A percentile compares a stretch with the other conserved stretches of the same genome.
These are phyloP conservation scores for Apophysomyces sp. DNA, from an alignment of 371 early-diverging fungal species.

Conservation along the genomic window DNA sequence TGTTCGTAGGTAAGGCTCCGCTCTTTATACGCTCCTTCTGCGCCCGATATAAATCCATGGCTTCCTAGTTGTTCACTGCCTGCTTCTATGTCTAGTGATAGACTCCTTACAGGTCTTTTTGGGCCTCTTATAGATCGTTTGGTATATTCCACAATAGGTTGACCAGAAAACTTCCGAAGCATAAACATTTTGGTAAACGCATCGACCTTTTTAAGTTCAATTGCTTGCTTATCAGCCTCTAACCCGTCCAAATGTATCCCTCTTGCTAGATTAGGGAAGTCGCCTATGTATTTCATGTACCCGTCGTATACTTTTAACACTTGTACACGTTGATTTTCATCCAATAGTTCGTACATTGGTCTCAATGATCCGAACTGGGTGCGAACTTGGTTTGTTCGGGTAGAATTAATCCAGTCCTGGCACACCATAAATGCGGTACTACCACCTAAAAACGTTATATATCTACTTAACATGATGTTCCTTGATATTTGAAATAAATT, in stretches of 20 bases:
- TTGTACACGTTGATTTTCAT: background rate
- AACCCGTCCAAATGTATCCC: background rate
- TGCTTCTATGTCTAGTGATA: background rate
- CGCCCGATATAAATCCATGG: background rate
- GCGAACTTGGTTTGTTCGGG: background rate
- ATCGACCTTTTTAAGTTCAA: background rate
- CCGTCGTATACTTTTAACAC: background rate
- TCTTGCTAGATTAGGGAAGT: background rate
- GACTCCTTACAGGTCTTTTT: background rate
- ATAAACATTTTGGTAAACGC: background rate
- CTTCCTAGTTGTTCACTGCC: background rate
- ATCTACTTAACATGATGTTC: no score
- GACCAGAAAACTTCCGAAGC: background rate
- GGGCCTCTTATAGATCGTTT: background rate
- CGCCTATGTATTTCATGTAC: background rate
- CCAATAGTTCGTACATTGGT: background rate
- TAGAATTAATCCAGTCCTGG: background rate
- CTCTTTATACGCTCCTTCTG: background rate
- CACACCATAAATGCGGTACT: background rate
- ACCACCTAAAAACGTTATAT: background rate
- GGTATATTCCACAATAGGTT: background rate
- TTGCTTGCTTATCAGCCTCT: background rate
- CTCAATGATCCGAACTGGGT: background rate
- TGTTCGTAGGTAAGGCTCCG: background rate
- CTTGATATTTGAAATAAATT: no score